Conservation (phyloP, 2,329 filamentous ascomycete genomes). For the Colletotrichum nymphaeae region DNA sequence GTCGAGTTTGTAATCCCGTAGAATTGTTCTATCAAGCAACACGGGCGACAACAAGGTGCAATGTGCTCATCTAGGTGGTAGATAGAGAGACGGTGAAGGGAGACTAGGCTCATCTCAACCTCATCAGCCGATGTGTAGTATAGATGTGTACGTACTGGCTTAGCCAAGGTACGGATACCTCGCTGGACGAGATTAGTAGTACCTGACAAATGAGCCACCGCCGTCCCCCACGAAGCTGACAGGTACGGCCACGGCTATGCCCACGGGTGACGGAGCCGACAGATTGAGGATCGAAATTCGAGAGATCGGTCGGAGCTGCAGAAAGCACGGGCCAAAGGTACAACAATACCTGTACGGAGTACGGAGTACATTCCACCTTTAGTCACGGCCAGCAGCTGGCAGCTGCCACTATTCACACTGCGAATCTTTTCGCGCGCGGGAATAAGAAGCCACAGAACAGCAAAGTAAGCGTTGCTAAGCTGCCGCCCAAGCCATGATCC, state of each 20-base stretch:
- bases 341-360: background rate
- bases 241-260: background rate
- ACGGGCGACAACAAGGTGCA: too few relatives aligned
- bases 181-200: background rate
- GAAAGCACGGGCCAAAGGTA: background rate
- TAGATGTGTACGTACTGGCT: background rate
- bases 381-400: too few relatives aligned
- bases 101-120: too few relatives aligned
- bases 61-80: too few relatives aligned
- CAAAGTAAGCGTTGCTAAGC: conserved; percentile 27
- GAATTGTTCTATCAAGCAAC: background rate
- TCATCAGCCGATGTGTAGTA: background rate
- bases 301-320: background rate
- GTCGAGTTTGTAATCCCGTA: background rate
- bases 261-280: background rate
- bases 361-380: too few relatives aligned
- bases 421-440: conserved; percentile 12
- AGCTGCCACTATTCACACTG: background rate
- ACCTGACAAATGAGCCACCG: conserved; percentile 4
- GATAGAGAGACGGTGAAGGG: background rate
- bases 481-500: conserved; percentile 8
- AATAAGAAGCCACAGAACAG: background rate
- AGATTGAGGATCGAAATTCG: background rate
- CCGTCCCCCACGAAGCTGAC: conserved; percentile 3
- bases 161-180: too few relatives aligned